phyloP scores from a whole-genome alignment of 2,329 filamentous ascomycete genomes.

The Ceratocystis albifundus region DNA sequence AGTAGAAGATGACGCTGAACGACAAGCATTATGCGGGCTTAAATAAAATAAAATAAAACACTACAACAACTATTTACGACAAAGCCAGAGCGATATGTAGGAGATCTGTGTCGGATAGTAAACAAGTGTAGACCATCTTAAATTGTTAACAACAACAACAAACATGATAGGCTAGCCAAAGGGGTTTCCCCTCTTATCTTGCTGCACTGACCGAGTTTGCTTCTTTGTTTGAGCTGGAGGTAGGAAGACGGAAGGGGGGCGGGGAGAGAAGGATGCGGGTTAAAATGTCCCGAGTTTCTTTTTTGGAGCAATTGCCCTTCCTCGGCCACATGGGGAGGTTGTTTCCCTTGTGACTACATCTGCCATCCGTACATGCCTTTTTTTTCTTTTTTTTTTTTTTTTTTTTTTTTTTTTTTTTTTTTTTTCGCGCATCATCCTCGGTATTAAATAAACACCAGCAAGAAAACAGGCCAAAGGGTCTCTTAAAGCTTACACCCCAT shows the following conservation, averaged over 20 bases:
- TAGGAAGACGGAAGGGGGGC: not conserved
- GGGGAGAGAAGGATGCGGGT: not conserved
- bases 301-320: constrained; percentile 6
- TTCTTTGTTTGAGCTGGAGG: not conserved
- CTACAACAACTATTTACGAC: too few relatives aligned
- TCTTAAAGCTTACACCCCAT: not conserved
- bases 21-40: too few relatives aligned
- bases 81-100: too few relatives aligned
- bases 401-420: constrained; percentile 8
- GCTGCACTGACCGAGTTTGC: not conserved
- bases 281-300: not conserved
- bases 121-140: too few relatives aligned
- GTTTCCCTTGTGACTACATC: constrained; percentile 2
- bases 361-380: constrained; percentile 6
- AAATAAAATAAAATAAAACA: too few relatives aligned
- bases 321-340: constrained; percentile 10
- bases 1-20: too few relatives aligned
- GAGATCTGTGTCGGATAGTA: too few relatives aligned
- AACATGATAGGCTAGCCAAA: too few relatives aligned
- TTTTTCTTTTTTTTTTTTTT: constrained; percentile 5
- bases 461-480: not conserved
- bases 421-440: constrained; percentile 11
- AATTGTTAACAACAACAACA: too few relatives aligned
- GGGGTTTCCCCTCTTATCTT: not conserved
- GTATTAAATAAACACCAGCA: not conserved